phyloP scores from a whole-genome alignment of 2,329 filamentous ascomycete genomes.

The Chlorencoelia australis region DNA sequence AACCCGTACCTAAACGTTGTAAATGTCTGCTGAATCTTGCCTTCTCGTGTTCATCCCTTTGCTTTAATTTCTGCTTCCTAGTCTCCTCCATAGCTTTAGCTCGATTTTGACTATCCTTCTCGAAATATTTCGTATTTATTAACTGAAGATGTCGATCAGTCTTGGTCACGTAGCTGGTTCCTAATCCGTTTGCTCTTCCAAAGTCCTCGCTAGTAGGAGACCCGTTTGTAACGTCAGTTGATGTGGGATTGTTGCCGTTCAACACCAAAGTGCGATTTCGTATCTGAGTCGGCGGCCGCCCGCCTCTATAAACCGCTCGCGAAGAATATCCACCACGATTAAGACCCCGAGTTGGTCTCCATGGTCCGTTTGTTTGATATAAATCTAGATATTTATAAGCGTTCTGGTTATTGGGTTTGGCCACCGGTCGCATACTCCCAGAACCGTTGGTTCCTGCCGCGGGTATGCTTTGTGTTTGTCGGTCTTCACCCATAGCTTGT shows the following conservation, averaged over 20 bases:
- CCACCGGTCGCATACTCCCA: slow-evolving; percentile 13
- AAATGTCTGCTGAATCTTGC: slow-evolving; percentile 42
- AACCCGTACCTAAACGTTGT: slow-evolving; percentile 25
- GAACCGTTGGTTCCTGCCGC: slow-evolving; percentile 8
- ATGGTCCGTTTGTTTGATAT: slow-evolving; percentile 17
- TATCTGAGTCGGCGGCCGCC: slow-evolving; percentile 34
- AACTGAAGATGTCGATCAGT: slow-evolving; percentile 71
- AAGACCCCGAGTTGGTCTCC: slow-evolving; percentile 20
- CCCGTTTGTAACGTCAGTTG: slow-evolving; percentile 9
- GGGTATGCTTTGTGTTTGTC: slow-evolving; percentile 12
- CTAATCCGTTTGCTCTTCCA: too few relatives aligned
- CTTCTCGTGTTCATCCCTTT: slow-evolving; percentile 48
- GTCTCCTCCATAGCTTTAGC: slow-evolving; percentile 64
- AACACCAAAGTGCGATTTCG: slow-evolving; percentile 55
- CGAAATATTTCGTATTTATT: slow-evolving; percentile 71
- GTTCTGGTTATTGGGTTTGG: slow-evolving; percentile 2
- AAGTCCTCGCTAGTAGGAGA: slow-evolving; percentile 14
- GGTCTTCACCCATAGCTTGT: slow-evolving; percentile 29
- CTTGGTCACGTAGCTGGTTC: slow-evolving; percentile 55
- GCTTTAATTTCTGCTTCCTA: slow-evolving; percentile 43
- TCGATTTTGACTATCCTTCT: slow-evolving; percentile 60
- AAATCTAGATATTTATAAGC: slow-evolving; percentile 18
- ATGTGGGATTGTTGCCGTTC: slow-evolving; percentile 32
- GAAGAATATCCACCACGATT: slow-evolving; percentile 18
- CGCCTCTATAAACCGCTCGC: slow-evolving; percentile 26